These are phyloP conservation scores for Malassezia yamatoensis DNA, from an alignment of 1,284 basidiomycete species.

Conservation along the genomic window DNA sequence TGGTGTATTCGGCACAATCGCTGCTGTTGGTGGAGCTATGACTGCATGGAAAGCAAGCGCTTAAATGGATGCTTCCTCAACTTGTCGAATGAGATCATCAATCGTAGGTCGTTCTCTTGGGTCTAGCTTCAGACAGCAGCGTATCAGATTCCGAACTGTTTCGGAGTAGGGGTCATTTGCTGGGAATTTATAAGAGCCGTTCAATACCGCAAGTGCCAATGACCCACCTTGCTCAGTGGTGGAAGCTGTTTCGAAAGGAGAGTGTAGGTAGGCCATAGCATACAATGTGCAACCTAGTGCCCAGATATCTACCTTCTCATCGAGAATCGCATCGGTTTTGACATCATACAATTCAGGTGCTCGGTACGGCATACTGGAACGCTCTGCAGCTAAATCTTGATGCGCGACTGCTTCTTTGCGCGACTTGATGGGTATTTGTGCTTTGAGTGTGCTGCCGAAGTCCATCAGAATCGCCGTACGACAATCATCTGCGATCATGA, in stretches of 20 bases:
- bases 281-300: conserved; percentile 45
- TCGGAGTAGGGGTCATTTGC: conserved; percentile 33
- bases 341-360: conserved; percentile 48
- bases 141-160: conserved; percentile 36
- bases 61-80: conserved; percentile 19
- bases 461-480: conserved; percentile 77
- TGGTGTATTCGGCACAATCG: conserved; percentile 44
- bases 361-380: conserved; percentile 47
- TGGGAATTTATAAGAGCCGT: conserved; percentile 39
- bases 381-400: conserved; percentile 44
- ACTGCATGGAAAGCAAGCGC: conserved; percentile 33
- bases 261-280: conserved; percentile 45
- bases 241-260: conserved; percentile 47
- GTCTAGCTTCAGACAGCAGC: conserved; percentile 34
- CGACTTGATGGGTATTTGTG: conserved; percentile 65
- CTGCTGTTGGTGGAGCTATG: conserved; percentile 34
- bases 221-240: conserved; percentile 46
- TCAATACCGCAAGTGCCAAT: conserved; percentile 45
- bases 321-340: conserved; percentile 39
- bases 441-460: conserved; percentile 78
- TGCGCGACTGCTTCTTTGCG: conserved; percentile 62
- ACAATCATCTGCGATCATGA: conserved; percentile 90
- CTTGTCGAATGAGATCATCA: conserved; percentile 31
- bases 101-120: conserved; percentile 34
- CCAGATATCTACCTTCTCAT: conserved; percentile 47